Base-by-base conservation (phyloP, 495 filamentous ascomycete genomes). In the Xylaria castorea region DNA sequence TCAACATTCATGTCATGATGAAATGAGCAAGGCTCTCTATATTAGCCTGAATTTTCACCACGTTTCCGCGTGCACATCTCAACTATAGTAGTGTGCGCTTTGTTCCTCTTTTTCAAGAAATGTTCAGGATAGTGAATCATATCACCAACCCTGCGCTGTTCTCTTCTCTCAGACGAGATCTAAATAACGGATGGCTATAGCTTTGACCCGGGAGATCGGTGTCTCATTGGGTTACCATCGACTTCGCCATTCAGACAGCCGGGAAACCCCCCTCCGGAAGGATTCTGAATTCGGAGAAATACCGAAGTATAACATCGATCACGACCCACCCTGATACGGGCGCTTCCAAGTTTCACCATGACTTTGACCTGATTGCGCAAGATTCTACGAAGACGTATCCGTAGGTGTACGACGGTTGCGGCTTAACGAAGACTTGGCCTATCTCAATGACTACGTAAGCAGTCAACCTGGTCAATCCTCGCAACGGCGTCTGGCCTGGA, bases 231-330 rank as follows among this genome's bases (percentile, higher is more conserved):
- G 34, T 51, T 12, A 44, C 14, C 34, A 30, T 22, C n/a, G 22
- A 42, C 66, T 27, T 42, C n/a, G 50, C 66, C 66, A 57, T 9
- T 36, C 22, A 30, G 64, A 25, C 3, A 16, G 34, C 12, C 48
- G 22, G 22, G 34, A 34, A 44, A 22, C 34, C 4, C 22, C 32
- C 36, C 40, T 68, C 66, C 66, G 34, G 50, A 38, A 42, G 14
- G 30, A 32, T 22, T 6, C 27, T 34, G 38, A 9, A 30, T 68
- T n/a, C 48, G 66, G 50, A 68, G 66, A 68, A 68, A 55, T 55
- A 55, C 6, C 64, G 5, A 66, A 58, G 66, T 70, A 70, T 61
- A 70, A 61, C 68, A 70, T 36, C 5, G 51, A 60, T 34, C 50
- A 12, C 30, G 67, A 58, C 53, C 51, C 67, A 70, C 66, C 38